Evolutionary conservation across 2,329 filamentous ascomycete genomes (phyloP).

Genomic region (Magnaporthiopsis poae): DNA sequence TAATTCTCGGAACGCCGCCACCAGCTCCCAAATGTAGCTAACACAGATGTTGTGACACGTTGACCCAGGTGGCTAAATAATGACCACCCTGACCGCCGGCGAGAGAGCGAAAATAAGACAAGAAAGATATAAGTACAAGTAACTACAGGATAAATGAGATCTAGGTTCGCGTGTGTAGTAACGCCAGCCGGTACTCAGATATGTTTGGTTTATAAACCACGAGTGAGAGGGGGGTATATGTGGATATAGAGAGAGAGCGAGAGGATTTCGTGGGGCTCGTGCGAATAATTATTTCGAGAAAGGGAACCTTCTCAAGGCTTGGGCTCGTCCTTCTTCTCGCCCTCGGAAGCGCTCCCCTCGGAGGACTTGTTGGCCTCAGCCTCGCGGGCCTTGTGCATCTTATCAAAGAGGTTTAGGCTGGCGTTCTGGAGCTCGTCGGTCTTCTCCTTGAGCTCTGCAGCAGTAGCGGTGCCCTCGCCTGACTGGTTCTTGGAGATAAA

Average conservation of each 20-base stretch:
- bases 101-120: constrained; percentile 21
- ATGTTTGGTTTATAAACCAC: constrained; percentile 17
- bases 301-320: constrained; percentile 44
- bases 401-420: constrained; percentile 93
- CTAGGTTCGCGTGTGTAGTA: constrained; percentile 19
- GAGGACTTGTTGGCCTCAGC: constrained; percentile 53
- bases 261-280: neutral
- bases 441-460: constrained; percentile 95
- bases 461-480: constrained; percentile 75
- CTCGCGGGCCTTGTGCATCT: constrained; percentile 94
- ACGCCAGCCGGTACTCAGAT: constrained; percentile 22
- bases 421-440: constrained; percentile 94
- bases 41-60: constrained; percentile 26
- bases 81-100: constrained; percentile 18
- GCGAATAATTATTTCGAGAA: constrained; percentile 11
- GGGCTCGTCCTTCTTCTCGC: constrained; percentile 68
- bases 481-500: constrained; percentile 90
- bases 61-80: constrained; percentile 13
- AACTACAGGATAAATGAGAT: constrained; percentile 28
- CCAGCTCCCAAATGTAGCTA: constrained; percentile 24
- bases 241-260: neutral
- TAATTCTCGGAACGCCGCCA: constrained; percentile 11
- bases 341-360: constrained; percentile 46
- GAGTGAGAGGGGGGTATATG: constrained; percentile 19
- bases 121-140: constrained; percentile 42